phyloP scores from a whole-genome alignment of 331 rosid genomes.

The Rhamnella rubrinervis region DNA sequence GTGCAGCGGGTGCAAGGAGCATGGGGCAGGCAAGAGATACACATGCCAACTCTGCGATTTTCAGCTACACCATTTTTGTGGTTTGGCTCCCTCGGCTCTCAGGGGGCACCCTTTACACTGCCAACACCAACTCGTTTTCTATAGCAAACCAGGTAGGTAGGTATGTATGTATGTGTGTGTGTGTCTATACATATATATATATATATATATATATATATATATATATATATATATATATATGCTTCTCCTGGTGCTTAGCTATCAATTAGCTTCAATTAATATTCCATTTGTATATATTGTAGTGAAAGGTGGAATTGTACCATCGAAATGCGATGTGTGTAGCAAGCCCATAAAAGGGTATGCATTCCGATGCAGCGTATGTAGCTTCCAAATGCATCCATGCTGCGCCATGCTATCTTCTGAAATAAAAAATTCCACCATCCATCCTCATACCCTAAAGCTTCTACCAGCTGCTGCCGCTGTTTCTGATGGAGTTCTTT shows the following conservation, averaged over 20 bases:
- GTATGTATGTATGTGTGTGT: neutral
- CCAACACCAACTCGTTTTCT: constrained; percentile 63
- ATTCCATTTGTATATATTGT: neutral
- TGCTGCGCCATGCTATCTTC: constrained; percentile 72
- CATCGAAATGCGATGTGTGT: constrained; percentile 79
- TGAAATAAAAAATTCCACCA: constrained; percentile 27
- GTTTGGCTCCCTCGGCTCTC: constrained; percentile 68
- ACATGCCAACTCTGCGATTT: constrained; percentile 66
- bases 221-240: neutral
- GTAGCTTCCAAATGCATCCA: constrained; percentile 84
- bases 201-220: neutral
- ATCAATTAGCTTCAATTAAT: neutral
- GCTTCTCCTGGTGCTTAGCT: neutral
- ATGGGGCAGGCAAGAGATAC: constrained; percentile 79
- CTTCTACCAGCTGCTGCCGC: constrained; percentile 32
- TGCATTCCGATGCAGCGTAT: constrained; percentile 60
- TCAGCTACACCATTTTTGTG: constrained; percentile 87
- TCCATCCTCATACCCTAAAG: constrained; percentile 60
- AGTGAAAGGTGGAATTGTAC: constrained; percentile 51
- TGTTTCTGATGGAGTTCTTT: neutral
- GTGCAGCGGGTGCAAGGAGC: constrained; percentile 75
- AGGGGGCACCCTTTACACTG: constrained; percentile 73
- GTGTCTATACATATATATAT: neutral
- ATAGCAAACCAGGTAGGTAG: constrained; percentile 57
- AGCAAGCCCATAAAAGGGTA: constrained; percentile 63